A percentile compares a stretch with the other conserved stretches of the same genome.
phyloP scores from a whole-genome alignment of 192 early-diverging fungal genomes.

The Thoreauomyces humboldtii region DNA sequence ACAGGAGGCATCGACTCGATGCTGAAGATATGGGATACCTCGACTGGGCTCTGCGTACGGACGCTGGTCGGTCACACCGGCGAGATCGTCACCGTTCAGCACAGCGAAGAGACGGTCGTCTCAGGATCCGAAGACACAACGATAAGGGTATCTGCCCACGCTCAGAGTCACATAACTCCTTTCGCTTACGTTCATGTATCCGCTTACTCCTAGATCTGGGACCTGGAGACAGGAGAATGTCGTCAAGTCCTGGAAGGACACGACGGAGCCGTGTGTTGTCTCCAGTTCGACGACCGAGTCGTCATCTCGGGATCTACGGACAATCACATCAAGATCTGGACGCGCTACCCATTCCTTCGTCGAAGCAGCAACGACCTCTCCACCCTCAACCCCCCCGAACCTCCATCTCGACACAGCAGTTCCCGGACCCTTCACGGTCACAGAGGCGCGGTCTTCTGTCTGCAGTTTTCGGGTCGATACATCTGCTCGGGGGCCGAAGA shows the following conservation, averaged over 20 bases:
- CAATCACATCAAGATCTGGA: conserved; percentile 37
- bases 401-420: too few relatives aligned
- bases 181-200: background rate
- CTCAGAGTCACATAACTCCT: background rate
- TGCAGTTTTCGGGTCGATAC: conserved; percentile 16
- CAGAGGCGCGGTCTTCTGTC: conserved; percentile 35
- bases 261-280: conserved; percentile 37
- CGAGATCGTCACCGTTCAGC: conserved; percentile 37
- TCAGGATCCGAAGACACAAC: conserved; percentile 43
- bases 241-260: conserved; percentile 34
- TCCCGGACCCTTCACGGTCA: conserved; percentile 29
- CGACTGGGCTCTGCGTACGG: conserved; percentile 26
- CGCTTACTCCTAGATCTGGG: conserved; percentile 33
- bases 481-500: conserved; percentile 33
- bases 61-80: conserved; percentile 36
- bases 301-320: conserved; percentile 49
- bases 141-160: conserved; percentile 28
- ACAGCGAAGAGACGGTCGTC: conserved; percentile 24
- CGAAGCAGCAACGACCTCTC: too few relatives aligned
- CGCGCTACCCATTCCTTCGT: too few relatives aligned
- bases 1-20: conserved; percentile 43
- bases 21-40: conserved; percentile 41
- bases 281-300: conserved; percentile 22
- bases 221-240: conserved; percentile 26
- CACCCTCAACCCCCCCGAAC: too few relatives aligned